Evolutionary conservation across 441 rosid genomes (phyloP).

Genomic region (Aquilaria agallochum): DNA sequence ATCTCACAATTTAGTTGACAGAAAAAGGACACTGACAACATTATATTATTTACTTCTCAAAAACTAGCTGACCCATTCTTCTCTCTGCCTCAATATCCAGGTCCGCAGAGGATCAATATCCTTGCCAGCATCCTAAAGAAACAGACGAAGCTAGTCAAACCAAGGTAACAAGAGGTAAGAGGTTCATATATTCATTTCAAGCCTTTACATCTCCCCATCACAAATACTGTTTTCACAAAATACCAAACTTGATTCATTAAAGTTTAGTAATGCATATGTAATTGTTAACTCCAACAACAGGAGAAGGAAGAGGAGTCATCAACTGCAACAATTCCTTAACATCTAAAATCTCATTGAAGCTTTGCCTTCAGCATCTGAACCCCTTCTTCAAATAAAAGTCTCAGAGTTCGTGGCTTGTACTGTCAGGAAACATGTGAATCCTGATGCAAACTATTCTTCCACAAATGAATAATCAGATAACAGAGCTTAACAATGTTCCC

Average conservation of each 20-base stretch:
- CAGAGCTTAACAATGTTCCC: too few species aligned
- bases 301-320: too few species aligned
- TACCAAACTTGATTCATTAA: too few species aligned
- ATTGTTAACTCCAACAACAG: too few species aligned
- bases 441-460: too few species aligned
- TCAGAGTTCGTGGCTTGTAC: constrained; percentile 66
- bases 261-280: too few species aligned
- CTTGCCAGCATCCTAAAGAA: constrained; percentile 71
- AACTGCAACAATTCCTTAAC: too few species aligned
- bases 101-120: constrained; percentile 91
- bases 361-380: constrained; percentile 86
- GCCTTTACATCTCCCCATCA: too few species aligned
- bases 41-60: constrained; percentile 50
- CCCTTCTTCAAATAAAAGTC: constrained; percentile 79
- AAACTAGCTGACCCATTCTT: constrained; percentile 81
- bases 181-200: background rate
- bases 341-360: too few species aligned
- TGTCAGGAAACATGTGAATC: constrained; percentile 13
- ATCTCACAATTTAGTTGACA: background rate
- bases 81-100: constrained; percentile 85
- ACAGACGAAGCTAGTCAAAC: constrained; percentile 9
- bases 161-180: background rate
- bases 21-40: background rate
- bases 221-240: too few species aligned
- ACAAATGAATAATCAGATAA: too few species aligned